Evolutionary conservation across 306 rosid genomes (phyloP).

Genomic region (Lathyrus tuberosus): DNA sequence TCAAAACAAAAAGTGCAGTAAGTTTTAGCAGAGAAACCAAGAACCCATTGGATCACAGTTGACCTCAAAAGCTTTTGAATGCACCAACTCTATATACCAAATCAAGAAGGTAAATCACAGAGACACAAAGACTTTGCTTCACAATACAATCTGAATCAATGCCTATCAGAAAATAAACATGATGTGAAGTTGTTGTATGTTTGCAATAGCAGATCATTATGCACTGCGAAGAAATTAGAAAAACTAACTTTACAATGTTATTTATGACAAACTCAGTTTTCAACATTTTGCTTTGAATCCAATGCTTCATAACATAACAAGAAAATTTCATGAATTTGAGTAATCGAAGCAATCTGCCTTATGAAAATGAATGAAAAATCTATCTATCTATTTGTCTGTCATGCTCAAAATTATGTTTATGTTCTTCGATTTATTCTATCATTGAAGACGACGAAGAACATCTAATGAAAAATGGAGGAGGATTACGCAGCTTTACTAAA

Average conservation of each 20-base stretch:
- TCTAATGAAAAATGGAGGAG: not conserved
- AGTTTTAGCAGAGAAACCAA: no score
- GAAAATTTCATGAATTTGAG: no score
- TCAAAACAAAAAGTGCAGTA: no score
- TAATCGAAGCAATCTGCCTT: no score
- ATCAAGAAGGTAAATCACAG: no score
- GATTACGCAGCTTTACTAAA: not conserved
- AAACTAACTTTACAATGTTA: conserved; percentile 2
- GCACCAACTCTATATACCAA: no score
- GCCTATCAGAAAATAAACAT: not conserved
- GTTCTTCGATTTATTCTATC: conserved; percentile 6
- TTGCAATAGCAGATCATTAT: not conserved
- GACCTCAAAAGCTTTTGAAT: no score
- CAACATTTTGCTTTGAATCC: not conserved
- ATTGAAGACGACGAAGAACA: conserved; percentile 11
- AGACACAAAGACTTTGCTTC: not conserved
- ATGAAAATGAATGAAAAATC: no score
- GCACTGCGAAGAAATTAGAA: not conserved
- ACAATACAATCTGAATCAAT: not conserved
- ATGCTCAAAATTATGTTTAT: not conserved
- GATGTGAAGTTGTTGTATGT: not conserved
- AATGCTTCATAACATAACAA: no score
- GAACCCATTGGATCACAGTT: no score
- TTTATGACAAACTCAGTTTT: not conserved
- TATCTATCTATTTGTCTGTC: no score